Base-by-base conservation (phyloP, 441 rosid genomes). In the Gossypium davidsonii region DNA sequence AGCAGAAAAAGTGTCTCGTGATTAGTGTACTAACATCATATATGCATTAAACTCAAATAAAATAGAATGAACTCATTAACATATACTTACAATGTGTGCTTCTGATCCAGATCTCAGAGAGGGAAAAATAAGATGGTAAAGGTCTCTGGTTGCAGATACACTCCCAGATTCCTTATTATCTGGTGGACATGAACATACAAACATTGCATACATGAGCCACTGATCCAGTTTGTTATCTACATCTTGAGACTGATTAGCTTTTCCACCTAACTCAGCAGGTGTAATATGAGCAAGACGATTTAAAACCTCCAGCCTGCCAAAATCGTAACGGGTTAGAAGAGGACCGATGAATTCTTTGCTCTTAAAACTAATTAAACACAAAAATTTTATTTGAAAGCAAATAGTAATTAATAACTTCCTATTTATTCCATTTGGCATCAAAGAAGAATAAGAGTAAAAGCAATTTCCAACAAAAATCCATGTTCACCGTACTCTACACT, bases 201-300 rank as follows among this genome's bases (percentile, higher is more conserved):
- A 96, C 92, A 92, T 89, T 64, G 98, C 92, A 82, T 96, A 96
- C 85, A 96, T 83, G 72, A 93, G 95, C 99, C 99, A 93, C 79
- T 96, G 99, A 80, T 96, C 99, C 82, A 90, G 89, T 84, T 93
- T 93, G 79, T 81, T 88, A 81, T 96, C 99, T 51, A 86, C 85
- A 83, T 96, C 99, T 83, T 88, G 98, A 63, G 96, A 84, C 78
- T 89, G 95, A 82, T 79, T 86, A 77, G 97, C 94, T 86, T 90
- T 96, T 78, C 95, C 99, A 55, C 99, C 99, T 73, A 96, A 81
- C 77, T 96, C 99, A 79, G 79, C 78, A 26, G 99, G 99, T 42
- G 98, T 96, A 44, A 96, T 91, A 82, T 89, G 88, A 70, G 89
- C 92, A 73, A 96, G 97, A 70, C 98, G 97, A 62, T 84, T 88